phyloP scores from a whole-genome alignment of 352 stramenopile genomes.

The Phytophthora cactorum region DNA sequence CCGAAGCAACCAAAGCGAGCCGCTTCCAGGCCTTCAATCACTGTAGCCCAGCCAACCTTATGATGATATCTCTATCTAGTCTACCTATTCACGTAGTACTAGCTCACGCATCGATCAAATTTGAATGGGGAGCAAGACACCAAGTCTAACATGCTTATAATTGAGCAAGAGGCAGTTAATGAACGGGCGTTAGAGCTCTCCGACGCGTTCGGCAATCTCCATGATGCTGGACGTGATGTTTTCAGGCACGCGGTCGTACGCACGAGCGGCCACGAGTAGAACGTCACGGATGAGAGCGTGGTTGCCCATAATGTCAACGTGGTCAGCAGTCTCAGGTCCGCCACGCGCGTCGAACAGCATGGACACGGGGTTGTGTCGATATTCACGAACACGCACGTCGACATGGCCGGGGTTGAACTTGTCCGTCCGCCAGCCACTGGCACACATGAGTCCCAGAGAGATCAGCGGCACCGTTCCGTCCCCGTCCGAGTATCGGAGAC shows the following conservation, averaged over 20 bases:
- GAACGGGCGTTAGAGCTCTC: constrained; percentile 34
- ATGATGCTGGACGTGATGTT: constrained; percentile 74
- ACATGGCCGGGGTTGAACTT: constrained; percentile 90
- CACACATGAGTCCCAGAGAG: constrained; percentile 95
- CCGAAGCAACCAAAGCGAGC: not conserved
- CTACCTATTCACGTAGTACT: too few relatives aligned
- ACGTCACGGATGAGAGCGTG: constrained; percentile 88
- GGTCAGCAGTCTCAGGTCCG: constrained; percentile 84
- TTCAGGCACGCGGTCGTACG: constrained; percentile 76
- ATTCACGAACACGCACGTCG: constrained; percentile 87
- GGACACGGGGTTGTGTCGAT: constrained; percentile 76
- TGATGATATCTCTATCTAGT: too few relatives aligned
- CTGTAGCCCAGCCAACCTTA: too few relatives aligned
- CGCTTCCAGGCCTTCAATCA: constrained; percentile 5
- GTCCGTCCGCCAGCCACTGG: constrained; percentile 78
- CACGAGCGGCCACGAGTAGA: constrained; percentile 59
- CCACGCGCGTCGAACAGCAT: constrained; percentile 76
- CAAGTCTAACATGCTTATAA: not conserved
- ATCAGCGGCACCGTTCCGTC: constrained; percentile 94
- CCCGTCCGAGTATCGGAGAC: constrained; percentile 90
- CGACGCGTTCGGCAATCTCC: constrained; percentile 66
- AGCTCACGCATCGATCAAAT: not conserved
- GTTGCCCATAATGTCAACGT: constrained; percentile 97
- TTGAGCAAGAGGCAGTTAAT: not conserved
- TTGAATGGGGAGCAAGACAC: not conserved